phyloP scores from a whole-genome alignment of 768 basidiomycete species.

The Lactifluus volemus region DNA sequence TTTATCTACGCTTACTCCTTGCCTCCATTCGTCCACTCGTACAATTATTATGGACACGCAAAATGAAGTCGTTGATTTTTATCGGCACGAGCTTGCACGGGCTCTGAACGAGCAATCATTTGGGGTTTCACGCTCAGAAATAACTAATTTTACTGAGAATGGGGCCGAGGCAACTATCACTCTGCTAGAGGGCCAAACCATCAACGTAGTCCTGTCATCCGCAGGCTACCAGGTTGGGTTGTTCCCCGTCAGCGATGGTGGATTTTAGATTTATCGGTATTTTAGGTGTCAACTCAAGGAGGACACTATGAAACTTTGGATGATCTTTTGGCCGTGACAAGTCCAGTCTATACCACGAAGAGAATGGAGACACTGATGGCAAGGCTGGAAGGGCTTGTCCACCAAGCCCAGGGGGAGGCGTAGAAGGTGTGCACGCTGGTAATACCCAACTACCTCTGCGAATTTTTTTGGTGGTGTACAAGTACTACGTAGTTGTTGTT shows the following conservation, averaged over 20 bases:
- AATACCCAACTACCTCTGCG: neutral
- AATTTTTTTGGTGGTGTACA: neutral
- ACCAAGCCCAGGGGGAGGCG: neutral
- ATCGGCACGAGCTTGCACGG: slow-evolving; percentile 9
- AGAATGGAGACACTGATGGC: slow-evolving; percentile 1
- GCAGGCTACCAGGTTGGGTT: slow-evolving; percentile 15
- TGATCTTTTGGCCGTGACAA: slow-evolving; percentile 13
- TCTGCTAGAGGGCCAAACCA: slow-evolving; percentile 7
- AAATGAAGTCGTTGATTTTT: slow-evolving; percentile 3
- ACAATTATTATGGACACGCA: neutral
- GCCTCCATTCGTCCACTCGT: neutral
- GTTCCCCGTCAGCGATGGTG: neutral
- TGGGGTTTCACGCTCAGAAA: slow-evolving; percentile 2
- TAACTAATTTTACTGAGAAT: neutral
- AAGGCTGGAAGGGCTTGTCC: slow-evolving; percentile 3
- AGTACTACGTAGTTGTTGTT: neutral
- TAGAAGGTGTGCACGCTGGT: neutral
- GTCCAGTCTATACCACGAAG: slow-evolving; percentile 6
- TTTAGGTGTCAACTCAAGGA: slow-evolving; percentile 4
- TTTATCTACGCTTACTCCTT: neutral
- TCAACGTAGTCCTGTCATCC: slow-evolving; percentile 8
- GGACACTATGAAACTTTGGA: slow-evolving; percentile 16
- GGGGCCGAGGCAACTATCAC: slow-evolving; percentile 13
- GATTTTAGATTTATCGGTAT: neutral
- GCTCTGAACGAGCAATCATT: slow-evolving; percentile 16